Evolutionary conservation across 345 rosid species (phyloP).

Genomic region (Brassica cretica): DNA sequence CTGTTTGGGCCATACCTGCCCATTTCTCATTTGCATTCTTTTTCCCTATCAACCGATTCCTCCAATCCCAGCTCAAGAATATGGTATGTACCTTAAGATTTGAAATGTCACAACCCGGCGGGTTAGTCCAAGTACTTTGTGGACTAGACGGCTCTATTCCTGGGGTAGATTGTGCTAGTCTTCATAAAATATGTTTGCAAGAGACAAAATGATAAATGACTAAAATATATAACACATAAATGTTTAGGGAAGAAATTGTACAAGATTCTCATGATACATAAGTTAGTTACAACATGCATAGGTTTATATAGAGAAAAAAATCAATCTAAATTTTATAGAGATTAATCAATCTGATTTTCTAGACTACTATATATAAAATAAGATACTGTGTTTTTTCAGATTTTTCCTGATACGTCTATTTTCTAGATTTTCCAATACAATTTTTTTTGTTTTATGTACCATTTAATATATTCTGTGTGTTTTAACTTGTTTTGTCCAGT

Average conservation of each 20-base stretch:
- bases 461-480: not conserved
- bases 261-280: not conserved
- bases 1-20: constrained; percentile 61
- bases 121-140: not conserved
- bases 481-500: not conserved
- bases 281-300: not conserved
- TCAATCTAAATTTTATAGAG: too few relatives aligned
- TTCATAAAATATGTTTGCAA: not conserved
- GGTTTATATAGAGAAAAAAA: not conserved
- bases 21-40: constrained; percentile 79
- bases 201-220: not conserved
- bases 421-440: not conserved
- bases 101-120: not conserved
- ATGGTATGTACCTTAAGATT: not conserved
- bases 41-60: constrained; percentile 69
- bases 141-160: not conserved
- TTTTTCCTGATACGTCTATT: not conserved
- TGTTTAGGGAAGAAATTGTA: not conserved
- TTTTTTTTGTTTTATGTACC: not conserved
- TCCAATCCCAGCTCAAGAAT: constrained; percentile 59
- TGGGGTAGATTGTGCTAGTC: not conserved
- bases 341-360: not conserved
- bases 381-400: not conserved
- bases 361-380: not conserved
- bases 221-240: not conserved